Evolutionary conservation across 257 asterid genomes (phyloP).

Genomic region (Forsythia viridissima): DNA sequence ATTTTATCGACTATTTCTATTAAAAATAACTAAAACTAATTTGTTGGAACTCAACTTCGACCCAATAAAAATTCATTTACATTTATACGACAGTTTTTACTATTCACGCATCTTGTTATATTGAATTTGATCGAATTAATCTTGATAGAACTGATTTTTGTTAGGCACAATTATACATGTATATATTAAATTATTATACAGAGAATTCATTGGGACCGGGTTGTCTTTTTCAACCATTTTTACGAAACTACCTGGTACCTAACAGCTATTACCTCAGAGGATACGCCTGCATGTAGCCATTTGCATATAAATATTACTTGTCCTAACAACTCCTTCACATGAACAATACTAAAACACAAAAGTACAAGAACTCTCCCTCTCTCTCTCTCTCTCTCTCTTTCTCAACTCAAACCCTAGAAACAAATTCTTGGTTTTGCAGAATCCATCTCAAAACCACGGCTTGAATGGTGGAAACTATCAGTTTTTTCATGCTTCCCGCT

Average conservation of each 20-base stretch:
- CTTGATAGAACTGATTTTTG: too few species aligned
- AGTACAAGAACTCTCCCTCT: not conserved
- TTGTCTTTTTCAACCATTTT: too few species aligned
- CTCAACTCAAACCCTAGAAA: not conserved
- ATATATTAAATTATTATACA: too few species aligned
- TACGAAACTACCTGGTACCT: not conserved
- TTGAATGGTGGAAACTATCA: slow-evolving; percentile 1
- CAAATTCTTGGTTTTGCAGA: not conserved
- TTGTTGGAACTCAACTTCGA: too few species aligned
- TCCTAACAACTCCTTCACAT: not conserved
- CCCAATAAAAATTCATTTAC: too few species aligned
- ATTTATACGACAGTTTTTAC: too few species aligned
- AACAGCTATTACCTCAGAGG: not conserved
- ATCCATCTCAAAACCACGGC: not conserved
- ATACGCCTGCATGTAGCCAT: not conserved
- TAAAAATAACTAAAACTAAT: too few species aligned
- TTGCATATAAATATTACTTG: not conserved
- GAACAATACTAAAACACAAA: not conserved
- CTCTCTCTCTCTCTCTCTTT: not conserved
- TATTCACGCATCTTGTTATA: too few species aligned
- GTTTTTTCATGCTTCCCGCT: slow-evolving; percentile 6
- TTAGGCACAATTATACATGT: too few species aligned
- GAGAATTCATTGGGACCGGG: too few species aligned
- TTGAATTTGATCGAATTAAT: too few species aligned
- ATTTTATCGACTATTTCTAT: too few species aligned